Percentiles rank a stretch among this genome's conserved stretches.
phyloP scores from a whole-genome alignment of 1,139 yeast species.

The Dujonia santamariae region DNA sequence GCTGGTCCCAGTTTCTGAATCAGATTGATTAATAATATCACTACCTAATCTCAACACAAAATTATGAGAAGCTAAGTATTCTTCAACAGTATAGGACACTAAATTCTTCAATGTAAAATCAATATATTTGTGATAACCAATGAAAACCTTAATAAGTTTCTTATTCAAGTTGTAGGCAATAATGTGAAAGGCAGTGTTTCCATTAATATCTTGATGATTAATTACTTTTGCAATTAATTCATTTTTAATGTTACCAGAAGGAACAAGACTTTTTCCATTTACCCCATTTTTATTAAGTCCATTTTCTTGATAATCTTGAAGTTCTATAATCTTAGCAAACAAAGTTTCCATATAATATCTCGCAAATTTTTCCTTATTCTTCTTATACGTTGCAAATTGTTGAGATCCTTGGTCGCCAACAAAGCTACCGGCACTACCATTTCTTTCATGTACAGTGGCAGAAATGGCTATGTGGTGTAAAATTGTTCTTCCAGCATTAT shows the following conservation, averaged over 20 bases:
- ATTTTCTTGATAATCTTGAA: conserved; percentile 18
- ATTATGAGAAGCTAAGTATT: conserved; percentile 48
- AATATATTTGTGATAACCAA: conserved; percentile 70
- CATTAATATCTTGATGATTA: conserved; percentile 76
- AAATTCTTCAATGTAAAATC: conserved; percentile 61
- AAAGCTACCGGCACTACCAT: conserved; percentile 11
- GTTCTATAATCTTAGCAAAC: conserved; percentile 52
- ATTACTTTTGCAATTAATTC: conserved; percentile 48
- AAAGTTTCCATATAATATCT: conserved; percentile 78
- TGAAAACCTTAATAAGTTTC: conserved; percentile 68
- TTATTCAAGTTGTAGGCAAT: conserved; percentile 75
- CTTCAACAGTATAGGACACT: conserved; percentile 72
- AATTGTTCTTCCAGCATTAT: conserved; percentile 67
- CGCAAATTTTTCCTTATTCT: conserved; percentile 70
- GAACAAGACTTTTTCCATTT: neutral
- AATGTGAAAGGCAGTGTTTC: conserved; percentile 86
- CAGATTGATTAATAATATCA: neutral
- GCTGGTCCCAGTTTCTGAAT: conserved; percentile 1
- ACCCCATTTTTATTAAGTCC: no score
- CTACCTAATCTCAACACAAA: conserved; percentile 22
- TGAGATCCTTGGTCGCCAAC: conserved; percentile 1
- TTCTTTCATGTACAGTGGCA: conserved; percentile 20
- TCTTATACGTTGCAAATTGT: conserved; percentile 23
- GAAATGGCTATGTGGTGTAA: conserved; percentile 74
- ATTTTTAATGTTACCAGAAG: neutral